Percentiles rank a stretch among this genome's conserved stretches.
Conservation (phyloP, 805 yeast genomes). For the Monosporozyma solicola region DNA sequence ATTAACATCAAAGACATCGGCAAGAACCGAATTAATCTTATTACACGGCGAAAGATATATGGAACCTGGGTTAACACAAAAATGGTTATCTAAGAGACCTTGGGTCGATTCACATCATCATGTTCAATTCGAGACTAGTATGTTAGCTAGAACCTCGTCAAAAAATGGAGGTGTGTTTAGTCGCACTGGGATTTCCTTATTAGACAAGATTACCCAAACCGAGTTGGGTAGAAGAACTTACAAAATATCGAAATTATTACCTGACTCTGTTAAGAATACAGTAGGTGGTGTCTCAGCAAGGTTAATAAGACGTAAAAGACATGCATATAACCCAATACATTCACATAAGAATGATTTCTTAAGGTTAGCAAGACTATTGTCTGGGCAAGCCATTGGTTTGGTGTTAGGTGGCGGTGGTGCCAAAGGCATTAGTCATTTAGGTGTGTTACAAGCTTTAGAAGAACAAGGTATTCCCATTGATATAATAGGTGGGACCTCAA, state of each 20-base stretch:
- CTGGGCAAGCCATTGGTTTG: conserved; percentile 89
- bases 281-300: conserved; percentile 32
- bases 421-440: conserved; percentile 85
- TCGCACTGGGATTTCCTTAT: conserved; percentile 7
- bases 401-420: conserved; percentile 99
- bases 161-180: conserved; percentile 10
- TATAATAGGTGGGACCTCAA: conserved; percentile 91
- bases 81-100: conserved; percentile 74
- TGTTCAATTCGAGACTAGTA: conserved; percentile 47
- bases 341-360: conserved; percentile 80
- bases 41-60: conserved; percentile 79
- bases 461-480: conserved; percentile 91
- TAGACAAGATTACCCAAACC: conserved; percentile 24
- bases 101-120: conserved; percentile 96
- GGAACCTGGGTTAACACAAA: conserved; percentile 72
- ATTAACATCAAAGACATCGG: conserved; percentile 67
- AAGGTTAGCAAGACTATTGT: conserved; percentile 77
- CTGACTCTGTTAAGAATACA: conserved; percentile 29
- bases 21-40: conserved; percentile 77
- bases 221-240: conserved; percentile 28
- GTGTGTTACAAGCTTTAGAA: conserved; percentile 83
- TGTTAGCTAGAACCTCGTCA: not conserved
- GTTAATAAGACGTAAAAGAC: conserved; percentile 19
- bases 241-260: conserved; percentile 24
- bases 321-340: conserved; percentile 25